Percentiles rank a stretch among this genome's conserved stretches.
Conservation (phyloP, 73 alveolate genomes). For the Paramecium biaurelia region DNA sequence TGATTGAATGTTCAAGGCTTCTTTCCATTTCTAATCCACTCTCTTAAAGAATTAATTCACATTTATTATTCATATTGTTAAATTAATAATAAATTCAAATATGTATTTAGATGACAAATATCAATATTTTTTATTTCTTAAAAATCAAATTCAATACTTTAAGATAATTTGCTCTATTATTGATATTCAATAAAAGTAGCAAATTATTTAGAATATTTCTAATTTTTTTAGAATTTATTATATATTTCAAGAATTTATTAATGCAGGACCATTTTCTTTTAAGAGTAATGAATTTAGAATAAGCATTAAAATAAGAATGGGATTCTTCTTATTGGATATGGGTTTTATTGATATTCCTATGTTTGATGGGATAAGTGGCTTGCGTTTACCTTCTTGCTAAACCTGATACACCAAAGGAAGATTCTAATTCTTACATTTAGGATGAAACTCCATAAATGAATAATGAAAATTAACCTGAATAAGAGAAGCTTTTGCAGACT, state of each 20-base stretch:
- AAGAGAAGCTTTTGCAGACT: background rate
- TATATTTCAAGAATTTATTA: background rate
- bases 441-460: background rate
- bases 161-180: background rate
- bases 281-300: background rate
- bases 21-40: background rate
- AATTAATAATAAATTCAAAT: background rate
- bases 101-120: background rate
- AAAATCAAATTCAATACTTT: background rate
- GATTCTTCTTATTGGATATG: background rate
- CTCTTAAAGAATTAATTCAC: background rate
- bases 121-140: too few species aligned
- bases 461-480: background rate
- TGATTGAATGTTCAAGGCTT: background rate
- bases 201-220: background rate
- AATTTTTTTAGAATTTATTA: background rate
- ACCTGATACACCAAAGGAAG: background rate
- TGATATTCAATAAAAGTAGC: background rate
- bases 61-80: background rate
- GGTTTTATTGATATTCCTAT: background rate
- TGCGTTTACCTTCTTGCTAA: background rate
- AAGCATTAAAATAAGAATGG: background rate
- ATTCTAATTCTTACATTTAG: background rate
- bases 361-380: background rate
- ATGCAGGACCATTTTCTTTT: conserved; percentile 12